Percentiles rank a stretch among this genome's conserved stretches.
Evolutionary conservation across 257 asterid genomes (phyloP).

Genomic region (Linderniella brevidens): DNA sequence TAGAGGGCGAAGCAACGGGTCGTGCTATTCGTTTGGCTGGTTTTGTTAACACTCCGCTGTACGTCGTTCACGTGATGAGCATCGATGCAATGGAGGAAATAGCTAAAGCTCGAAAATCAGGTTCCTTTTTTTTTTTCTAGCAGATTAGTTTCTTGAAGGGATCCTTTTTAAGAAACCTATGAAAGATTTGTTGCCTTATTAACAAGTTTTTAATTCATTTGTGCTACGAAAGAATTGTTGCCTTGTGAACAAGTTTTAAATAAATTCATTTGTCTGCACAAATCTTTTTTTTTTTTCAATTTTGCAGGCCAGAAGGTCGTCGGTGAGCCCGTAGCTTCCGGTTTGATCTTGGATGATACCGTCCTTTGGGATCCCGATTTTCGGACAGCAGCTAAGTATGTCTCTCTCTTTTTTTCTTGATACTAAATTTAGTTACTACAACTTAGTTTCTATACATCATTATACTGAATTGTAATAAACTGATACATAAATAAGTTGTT

Average conservation of each 20-base stretch:
- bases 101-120: slow-evolving; percentile 91
- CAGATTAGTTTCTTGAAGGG: no score
- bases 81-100: slow-evolving; percentile 96
- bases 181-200: no score
- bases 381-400: slow-evolving; percentile 73
- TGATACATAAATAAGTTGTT: no score
- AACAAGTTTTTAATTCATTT: no score
- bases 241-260: no score
- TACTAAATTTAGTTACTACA: not conserved
- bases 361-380: slow-evolving; percentile 86
- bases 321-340: slow-evolving; percentile 91
- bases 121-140: slow-evolving; percentile 15
- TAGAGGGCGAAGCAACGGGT: slow-evolving; percentile 94
- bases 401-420: slow-evolving; percentile 7
- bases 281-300: not conserved
- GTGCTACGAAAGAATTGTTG: no score
- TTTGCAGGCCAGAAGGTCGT: slow-evolving; percentile 79
- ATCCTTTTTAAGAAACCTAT: no score
- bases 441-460: not conserved
- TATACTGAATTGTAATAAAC: no score
- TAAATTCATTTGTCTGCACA: not conserved
- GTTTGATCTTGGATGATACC: slow-evolving; percentile 73
- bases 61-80: slow-evolving; percentile 98
- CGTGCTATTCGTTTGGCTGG: slow-evolving; percentile 90
- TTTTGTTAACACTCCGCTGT: slow-evolving; percentile 83